Percentiles rank a stretch among this genome's conserved stretches.
Evolutionary conservation across 441 rosid species (phyloP).

Genomic region (Corymbia calophylla): DNA sequence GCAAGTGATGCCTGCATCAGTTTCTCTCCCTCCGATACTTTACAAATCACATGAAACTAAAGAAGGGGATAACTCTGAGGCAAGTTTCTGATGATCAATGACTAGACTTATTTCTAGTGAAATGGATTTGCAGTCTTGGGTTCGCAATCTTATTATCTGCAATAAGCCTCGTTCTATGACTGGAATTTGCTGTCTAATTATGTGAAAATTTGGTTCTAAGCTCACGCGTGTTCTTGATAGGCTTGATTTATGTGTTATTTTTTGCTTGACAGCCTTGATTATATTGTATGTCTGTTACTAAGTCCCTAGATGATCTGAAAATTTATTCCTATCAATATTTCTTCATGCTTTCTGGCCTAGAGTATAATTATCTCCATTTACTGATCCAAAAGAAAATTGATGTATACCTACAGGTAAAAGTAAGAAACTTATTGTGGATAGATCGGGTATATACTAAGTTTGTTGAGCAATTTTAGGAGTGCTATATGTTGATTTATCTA

Average conservation of each 20-base stretch:
- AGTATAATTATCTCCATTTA: not conserved
- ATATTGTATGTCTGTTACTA: not conserved
- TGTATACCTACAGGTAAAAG: not conserved
- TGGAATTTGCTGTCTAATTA: not conserved
- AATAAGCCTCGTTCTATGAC: not conserved
- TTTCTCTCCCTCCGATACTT: slow-evolving; percentile 57
- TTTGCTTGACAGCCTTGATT: not conserved
- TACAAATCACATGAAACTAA: slow-evolving; percentile 58
- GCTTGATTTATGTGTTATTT: not conserved
- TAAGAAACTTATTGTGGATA: not conserved
- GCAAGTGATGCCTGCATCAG: slow-evolving; percentile 27
- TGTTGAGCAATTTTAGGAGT: not conserved
- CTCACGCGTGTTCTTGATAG: slow-evolving; percentile 29
- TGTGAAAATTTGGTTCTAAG: not conserved
- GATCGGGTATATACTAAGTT: not conserved
- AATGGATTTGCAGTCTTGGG: not conserved
- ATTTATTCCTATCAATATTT: not conserved
- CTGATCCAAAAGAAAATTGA: not conserved
- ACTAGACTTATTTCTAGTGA: not conserved
- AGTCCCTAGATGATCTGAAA: not conserved
- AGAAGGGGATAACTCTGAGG: slow-evolving; percentile 59
- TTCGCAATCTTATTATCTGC: not conserved
- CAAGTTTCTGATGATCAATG: slow-evolving; percentile 15
- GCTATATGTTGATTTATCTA: not conserved
- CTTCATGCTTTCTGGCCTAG: not conserved